Evolutionary conservation across 2,329 filamentous ascomycete species (phyloP), one percentile per base, ranked within the genome.

Genomic region (Exophiala bonariae): DNA sequence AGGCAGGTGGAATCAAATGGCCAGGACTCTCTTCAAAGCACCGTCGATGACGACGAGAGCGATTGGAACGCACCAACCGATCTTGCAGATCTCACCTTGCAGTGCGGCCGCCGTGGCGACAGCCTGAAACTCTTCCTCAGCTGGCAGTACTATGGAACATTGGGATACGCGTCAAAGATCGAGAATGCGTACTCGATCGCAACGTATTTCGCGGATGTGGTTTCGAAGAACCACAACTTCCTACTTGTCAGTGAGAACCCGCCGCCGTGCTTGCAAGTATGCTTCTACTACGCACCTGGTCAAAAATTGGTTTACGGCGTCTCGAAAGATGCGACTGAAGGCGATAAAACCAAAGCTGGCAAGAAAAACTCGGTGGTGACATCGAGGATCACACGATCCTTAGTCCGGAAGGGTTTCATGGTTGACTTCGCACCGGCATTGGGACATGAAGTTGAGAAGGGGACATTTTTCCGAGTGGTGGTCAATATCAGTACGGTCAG

Each of bases 211-310:
- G 81, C 85, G 1, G 63, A 63, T 0, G 66, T 83, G 1, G 63
- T 96, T 2, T 67, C 73, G 4, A 37, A 70, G 11, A 75, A 76
- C 33, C 63, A 70, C 0, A 73, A 87, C 57, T 86, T 97, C 58
- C 71, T 80, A 14, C 74, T 95, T 13, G 80, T 96, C 3, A 87
- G 83, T 9, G 76, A 81, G 46, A 85, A 87, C 59, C 87, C 89
- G 19, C 85, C 91, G 37, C 88, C 89, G 1, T 97, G 92, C 69
- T 72, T 96, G 64, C 93, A 97, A 70, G 87, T 97, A 17, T 96
- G 92, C 73, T 97, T 97, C 67, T 96, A 96, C 66, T 90, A 87
- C 61, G 82, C 85, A 0, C 81, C 81, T 0, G 73, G 73, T 1
- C 80, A 83, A 2, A 59, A 66, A 47, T 54, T 86, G 45, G 62